Evolutionary conservation across 169 alveolate genomes (phyloP), one percentile per base, ranked within the genome.

Genomic region (Plasmodium adleri): DNA sequence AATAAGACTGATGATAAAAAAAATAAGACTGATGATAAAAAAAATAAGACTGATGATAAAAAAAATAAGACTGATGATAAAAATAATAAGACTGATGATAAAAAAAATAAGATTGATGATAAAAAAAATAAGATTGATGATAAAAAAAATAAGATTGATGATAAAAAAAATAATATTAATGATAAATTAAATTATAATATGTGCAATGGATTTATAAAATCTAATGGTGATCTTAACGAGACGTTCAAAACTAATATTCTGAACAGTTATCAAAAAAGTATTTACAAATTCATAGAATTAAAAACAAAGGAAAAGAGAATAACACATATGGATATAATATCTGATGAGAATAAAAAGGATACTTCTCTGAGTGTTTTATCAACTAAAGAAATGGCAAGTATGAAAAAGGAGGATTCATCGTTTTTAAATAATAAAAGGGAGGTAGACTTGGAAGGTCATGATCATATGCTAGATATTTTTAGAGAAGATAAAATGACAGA

Each of bases 201-300:
- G 47, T 39, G 47, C 5, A 5, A 39, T 39, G 47, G 47, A 39
- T 39, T 39, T 7, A 4, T 39, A 7, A 39, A 39, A 8, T 39
- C 10, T 45, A 39, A 47, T 64, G 67, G 28, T 0, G 49, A 52
- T 15, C 12, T 66, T 26, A 66, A 73, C 13, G 78, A 78, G n/a
- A 66, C 22, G 45, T 63, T 76, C 9, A 78, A 78, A 52, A 66
- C 24, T 1, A 63, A 59, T 12, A 66, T 78, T 52, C 12, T 78
- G 28, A 66, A 28, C 20, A 50, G 28, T 59, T 76, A 64, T 22
- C 50, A 50, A 45, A 66, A 67, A 66, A 60, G 60, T 28, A 45
- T 58, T 7, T 39, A 78, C 78, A 78, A 47, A 52, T 64, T 78
- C 24, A 78, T 78, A 43, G 89, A 70, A 15, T 43, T 52, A 60